Conservation (phyloP, 345 rosid genomes). For the Passiflora organensis region DNA sequence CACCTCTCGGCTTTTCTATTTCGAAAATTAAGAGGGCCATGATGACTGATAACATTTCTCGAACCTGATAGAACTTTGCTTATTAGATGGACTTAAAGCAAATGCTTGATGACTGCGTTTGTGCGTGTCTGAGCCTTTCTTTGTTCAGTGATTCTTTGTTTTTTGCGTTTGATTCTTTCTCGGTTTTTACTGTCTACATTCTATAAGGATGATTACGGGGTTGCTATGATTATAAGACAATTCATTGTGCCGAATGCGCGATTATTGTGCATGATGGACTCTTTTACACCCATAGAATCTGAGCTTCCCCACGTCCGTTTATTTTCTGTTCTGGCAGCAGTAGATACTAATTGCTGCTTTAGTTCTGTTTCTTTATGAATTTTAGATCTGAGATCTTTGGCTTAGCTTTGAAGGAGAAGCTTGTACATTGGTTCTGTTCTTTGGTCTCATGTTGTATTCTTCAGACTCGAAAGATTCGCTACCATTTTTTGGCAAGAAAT, state of each 20-base stretch:
- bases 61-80: constrained; percentile 28
- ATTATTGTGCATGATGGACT: constrained; percentile 23
- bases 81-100: constrained; percentile 16
- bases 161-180: neutral
- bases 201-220: constrained; percentile 4
- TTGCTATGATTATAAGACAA: constrained; percentile 24
- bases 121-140: constrained; percentile 53
- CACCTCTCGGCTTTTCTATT: too few relatives aligned
- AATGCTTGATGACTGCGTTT: constrained; percentile 40
- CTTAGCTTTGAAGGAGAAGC: too few relatives aligned
- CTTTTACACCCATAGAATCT: constrained; percentile 36
- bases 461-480: too few relatives aligned
- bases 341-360: too few relatives aligned
- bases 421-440: too few relatives aligned
- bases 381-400: too few relatives aligned
- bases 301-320: constrained; percentile 27
- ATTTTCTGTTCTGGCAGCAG: too few relatives aligned
- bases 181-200: neutral
- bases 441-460: too few relatives aligned
- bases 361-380: too few relatives aligned
- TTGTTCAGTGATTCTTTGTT: too few relatives aligned
- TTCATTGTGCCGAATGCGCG: constrained; percentile 29
- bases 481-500: too few relatives aligned
- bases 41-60: constrained; percentile 37
- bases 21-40: too few relatives aligned